Percentiles rank a stretch among this genome's conserved stretches.
These are phyloP conservation scores for Naganishia onofrii DNA, from an alignment of 768 basidiomycete genomes.

Conservation along the genomic window DNA sequence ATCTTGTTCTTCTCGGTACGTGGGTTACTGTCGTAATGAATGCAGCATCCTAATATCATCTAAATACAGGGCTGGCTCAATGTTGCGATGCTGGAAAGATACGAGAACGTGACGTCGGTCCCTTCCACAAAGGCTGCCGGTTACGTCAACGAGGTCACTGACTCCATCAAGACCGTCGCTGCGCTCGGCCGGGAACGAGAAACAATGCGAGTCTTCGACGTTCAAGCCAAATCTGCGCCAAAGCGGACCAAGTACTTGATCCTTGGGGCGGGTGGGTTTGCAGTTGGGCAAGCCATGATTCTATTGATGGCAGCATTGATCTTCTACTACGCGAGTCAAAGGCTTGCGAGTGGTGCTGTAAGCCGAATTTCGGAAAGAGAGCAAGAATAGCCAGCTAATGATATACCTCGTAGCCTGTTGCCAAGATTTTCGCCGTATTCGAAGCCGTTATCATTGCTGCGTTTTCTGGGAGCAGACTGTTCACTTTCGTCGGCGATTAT, in stretches of 20 bases:
- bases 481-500: constrained; percentile 44
- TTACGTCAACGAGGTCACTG: constrained; percentile 39
- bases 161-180: constrained; percentile 38
- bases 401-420: constrained; percentile 30
- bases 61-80: constrained; percentile 35
- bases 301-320: constrained; percentile 39
- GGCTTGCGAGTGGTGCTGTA: constrained; percentile 33
- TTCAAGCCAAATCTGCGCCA: constrained; percentile 22
- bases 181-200: constrained; percentile 39
- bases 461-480: constrained; percentile 36
- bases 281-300: constrained; percentile 34
- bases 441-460: constrained; percentile 40
- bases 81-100: constrained; percentile 34
- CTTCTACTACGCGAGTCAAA: constrained; percentile 41
- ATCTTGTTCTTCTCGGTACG: constrained; percentile 25
- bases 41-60: background rate
- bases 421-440: constrained; percentile 38
- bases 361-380: constrained; percentile 10
- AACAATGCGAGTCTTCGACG: constrained; percentile 35
- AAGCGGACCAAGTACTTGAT: constrained; percentile 30
- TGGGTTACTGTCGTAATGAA: background rate
- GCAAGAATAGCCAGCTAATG: constrained; percentile 13
- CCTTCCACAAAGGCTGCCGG: constrained; percentile 35
- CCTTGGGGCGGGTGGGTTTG: constrained; percentile 30
- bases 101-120: constrained; percentile 34